A percentile compares a stretch with the other conserved stretches of the same genome.
phyloP scores from a whole-genome alignment of 257 asterid genomes.

The Lithospermum erythrorhizon region DNA sequence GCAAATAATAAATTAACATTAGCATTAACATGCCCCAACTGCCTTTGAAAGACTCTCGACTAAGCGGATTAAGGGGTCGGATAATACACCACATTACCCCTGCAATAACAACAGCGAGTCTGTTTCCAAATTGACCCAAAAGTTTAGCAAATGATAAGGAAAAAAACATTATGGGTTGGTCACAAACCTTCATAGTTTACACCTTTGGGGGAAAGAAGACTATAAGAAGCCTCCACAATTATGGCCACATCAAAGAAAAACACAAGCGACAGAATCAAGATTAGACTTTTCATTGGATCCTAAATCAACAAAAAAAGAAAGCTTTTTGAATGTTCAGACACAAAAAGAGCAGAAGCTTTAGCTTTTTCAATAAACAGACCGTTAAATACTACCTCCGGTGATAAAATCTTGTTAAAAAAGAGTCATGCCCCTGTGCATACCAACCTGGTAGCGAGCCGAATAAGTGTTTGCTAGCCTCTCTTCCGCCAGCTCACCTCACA shows the following conservation, averaged over 20 bases:
- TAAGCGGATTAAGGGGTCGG: no score
- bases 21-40: no score
- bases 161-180: conserved; percentile 1
- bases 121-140: no score
- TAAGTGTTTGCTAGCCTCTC: no score
- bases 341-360: conserved; percentile 11
- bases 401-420: neutral
- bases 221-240: conserved; percentile 27
- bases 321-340: conserved; percentile 6
- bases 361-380: neutral
- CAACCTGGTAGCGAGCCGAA: no score
- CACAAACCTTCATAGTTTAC: conserved; percentile 77
- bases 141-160: neutral
- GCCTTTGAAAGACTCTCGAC: no score
- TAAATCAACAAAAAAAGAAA: conserved; percentile 11
- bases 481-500: no score
- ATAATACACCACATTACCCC: no score
- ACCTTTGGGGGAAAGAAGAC: conserved; percentile 90
- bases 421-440: no score
- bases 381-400: neutral
- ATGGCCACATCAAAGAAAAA: conserved; percentile 18
- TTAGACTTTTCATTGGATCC: conserved; percentile 35
- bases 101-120: no score
- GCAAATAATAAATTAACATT: neutral
- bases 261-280: conserved; percentile 24